phyloP scores from a whole-genome alignment of 1,139 yeast genomes.

The Pichia sp. region DNA sequence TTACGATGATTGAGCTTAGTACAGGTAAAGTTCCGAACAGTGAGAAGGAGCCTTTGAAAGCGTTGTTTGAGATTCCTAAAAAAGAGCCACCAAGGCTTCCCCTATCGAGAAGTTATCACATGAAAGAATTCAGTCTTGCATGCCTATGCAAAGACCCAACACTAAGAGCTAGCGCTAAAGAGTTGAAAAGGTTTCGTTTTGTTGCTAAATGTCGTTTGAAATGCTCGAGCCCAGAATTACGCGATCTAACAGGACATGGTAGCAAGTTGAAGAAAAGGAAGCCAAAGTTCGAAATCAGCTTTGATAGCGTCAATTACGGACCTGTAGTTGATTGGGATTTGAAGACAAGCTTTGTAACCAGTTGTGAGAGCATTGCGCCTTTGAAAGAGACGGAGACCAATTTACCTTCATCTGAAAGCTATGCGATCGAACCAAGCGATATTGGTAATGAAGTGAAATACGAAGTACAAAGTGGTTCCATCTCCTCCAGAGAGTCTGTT shows the following conservation, averaged over 20 bases:
- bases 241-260: conserved; percentile 8
- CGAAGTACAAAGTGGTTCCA: too few relatives aligned
- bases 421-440: too few relatives aligned
- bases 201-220: conserved; percentile 33
- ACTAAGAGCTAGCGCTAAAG: conserved; percentile 49
- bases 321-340: conserved; percentile 6
- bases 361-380: too few relatives aligned
- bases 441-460: too few relatives aligned
- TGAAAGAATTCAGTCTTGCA: conserved; percentile 55
- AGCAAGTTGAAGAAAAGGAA: neutral
- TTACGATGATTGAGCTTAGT: conserved; percentile 68
- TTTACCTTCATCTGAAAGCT: too few relatives aligned
- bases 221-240: conserved; percentile 27
- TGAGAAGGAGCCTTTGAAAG: conserved; percentile 67
- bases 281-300: conserved; percentile 1
- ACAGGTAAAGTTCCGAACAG: conserved; percentile 70
- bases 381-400: too few relatives aligned
- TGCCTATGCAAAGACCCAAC: conserved; percentile 62
- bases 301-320: neutral
- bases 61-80: conserved; percentile 64
- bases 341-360: neutral
- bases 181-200: conserved; percentile 55
- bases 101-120: conserved; percentile 21
- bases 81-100: conserved; percentile 56
- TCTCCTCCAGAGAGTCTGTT: too few relatives aligned